phyloP scores from a whole-genome alignment of 169 alveolate genomes.

The Besnoitia besnoiti region DNA sequence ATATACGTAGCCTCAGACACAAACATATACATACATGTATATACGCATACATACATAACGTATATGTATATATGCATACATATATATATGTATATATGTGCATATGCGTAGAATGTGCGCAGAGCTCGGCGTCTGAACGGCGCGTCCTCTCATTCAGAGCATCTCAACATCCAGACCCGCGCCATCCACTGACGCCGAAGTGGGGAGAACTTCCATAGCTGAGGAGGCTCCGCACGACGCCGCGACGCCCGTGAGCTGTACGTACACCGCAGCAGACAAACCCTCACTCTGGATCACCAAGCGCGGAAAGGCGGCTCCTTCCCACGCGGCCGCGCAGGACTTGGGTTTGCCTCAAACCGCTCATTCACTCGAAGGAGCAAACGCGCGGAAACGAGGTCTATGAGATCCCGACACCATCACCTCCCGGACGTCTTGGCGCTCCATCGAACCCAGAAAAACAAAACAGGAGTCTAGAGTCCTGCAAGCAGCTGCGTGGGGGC shows the following conservation, averaged over 20 bases:
- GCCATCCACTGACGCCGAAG: neutral
- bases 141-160: neutral
- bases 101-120: neutral
- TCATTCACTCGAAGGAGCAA: too few relatives aligned
- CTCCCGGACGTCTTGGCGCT: too few relatives aligned
- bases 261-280: neutral
- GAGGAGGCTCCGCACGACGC: neutral
- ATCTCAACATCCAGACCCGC: neutral
- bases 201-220: neutral
- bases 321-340: too few relatives aligned
- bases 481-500: too few relatives aligned
- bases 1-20: neutral
- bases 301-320: too few relatives aligned
- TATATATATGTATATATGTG: neutral
- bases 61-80: neutral
- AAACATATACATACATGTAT: neutral
- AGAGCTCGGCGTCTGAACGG: neutral
- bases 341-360: too few relatives aligned
- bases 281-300: too few relatives aligned
- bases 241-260: slow-evolving; percentile 1
- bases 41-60: neutral
- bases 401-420: too few relatives aligned
- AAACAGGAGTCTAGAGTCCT: too few relatives aligned
- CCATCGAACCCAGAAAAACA: too few relatives aligned
- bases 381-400: too few relatives aligned